Base-by-base conservation (phyloP, 805 yeast species). In the Saccharomycopsis microspora region DNA sequence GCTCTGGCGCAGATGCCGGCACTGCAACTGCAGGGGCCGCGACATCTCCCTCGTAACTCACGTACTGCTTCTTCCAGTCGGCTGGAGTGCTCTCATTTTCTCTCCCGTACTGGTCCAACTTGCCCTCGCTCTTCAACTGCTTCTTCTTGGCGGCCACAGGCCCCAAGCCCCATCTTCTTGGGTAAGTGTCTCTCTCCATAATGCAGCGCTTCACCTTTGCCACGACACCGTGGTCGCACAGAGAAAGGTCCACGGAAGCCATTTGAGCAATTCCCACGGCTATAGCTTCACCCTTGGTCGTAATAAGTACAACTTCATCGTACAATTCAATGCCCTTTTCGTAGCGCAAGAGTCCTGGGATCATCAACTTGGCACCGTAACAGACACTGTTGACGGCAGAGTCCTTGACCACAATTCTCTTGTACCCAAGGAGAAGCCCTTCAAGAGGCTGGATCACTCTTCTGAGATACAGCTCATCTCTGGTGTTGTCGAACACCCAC, bases 111-210 rank as follows among this genome's bases (percentile, higher is more conserved):
- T 90, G 86, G 74, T 93, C 98, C 63, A 93, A 80, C 71, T 93
- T 90, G 62, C 97, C 98, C 56, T 85, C 95, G 47, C 94, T 84
- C 77, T 89, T 90, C 76, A 93, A 73, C 74, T 90, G 96, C 77
- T 93, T 93, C 85, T 93, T 93, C 82, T 88, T 88, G 69, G 85
- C 87, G 52, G 98, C 97, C 64, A 89, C 86, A 60, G 98, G 98
- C 60, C 98, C 98, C 59, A 93, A 72, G 54, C 98, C 98, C 98
- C 98, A 93, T 77, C 97, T 83, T 77, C 98, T 85, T 70, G 98
- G 98, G 69, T 93, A 93, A 45, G 95, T 79, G 67, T 93, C 98
- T 74, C 98, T 83, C 74, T 93, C 98, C 98, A 93, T 93, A 60
- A 93, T 93, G 74, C 97, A 90, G 74, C 98, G 85, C 78, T 93